Percentiles rank a stretch among this genome's conserved stretches.
phyloP scores from a whole-genome alignment of 1,139 yeast genomes.

The Yamadazyma epiphylla region DNA sequence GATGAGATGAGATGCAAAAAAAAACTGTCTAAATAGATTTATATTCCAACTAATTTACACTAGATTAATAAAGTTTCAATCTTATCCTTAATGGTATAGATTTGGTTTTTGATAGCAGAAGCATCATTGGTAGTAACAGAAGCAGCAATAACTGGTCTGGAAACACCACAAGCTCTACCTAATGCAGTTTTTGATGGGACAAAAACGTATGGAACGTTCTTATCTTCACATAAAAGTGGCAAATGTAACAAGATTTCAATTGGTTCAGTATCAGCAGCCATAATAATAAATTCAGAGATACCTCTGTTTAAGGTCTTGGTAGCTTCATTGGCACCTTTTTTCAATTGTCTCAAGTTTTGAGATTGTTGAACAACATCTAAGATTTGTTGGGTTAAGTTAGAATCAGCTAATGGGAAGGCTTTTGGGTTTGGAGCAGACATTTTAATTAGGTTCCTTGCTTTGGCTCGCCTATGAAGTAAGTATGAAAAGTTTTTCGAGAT shows the following conservation, averaged over 20 bases:
- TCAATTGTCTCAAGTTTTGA: slow-evolving; percentile 95
- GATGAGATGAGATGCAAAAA: slow-evolving; percentile 4
- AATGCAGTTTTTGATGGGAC: slow-evolving; percentile 98
- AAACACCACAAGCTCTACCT: slow-evolving; percentile 99
- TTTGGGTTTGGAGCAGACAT: slow-evolving; percentile 86
- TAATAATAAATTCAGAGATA: slow-evolving; percentile 97
- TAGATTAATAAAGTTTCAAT: slow-evolving; percentile 95
- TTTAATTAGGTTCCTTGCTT: slow-evolving; percentile 61
- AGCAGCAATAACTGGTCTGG: slow-evolving; percentile 99
- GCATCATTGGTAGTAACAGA: slow-evolving; percentile 98
- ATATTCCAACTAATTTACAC: slow-evolving; percentile 7
- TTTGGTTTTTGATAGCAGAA: slow-evolving; percentile 95
- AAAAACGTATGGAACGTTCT: slow-evolving; percentile 97
- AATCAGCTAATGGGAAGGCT: slow-evolving; percentile 98
- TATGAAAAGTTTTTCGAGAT: neutral
- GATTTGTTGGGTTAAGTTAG: slow-evolving; percentile 92
- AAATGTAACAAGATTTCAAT: slow-evolving; percentile 96
- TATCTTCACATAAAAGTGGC: slow-evolving; percentile 97
- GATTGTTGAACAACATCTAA: slow-evolving; percentile 98
- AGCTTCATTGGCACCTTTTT: slow-evolving; percentile 99
- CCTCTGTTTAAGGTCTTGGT: slow-evolving; percentile 99
- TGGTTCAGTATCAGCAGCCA: slow-evolving; percentile 99
- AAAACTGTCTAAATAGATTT: too few species aligned
- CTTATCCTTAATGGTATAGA: slow-evolving; percentile 97
- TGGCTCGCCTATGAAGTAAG: slow-evolving; percentile 49